Conservation (phyloP, 2,329 filamentous ascomycete genomes). For the Colletotrichum gloeosporioides region DNA sequence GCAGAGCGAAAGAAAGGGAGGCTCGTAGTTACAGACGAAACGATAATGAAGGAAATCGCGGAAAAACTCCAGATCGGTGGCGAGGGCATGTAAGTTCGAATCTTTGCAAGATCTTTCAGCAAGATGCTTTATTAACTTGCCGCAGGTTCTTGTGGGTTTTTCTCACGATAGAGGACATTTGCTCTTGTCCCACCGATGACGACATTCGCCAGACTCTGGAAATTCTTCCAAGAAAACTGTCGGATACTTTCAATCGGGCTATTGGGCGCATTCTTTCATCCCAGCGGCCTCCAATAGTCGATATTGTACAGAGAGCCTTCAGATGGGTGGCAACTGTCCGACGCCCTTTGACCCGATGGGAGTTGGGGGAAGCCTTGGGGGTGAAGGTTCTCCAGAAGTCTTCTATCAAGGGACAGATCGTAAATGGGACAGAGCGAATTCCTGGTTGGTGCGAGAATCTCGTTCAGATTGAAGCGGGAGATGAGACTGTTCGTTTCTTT, state of each 20-base stretch:
- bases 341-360: rapidly evolving
- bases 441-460: rapidly evolving
- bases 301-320: rapidly evolving
- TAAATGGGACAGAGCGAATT: rapidly evolving
- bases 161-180: rapidly evolving
- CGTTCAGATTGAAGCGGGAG: rapidly evolving
- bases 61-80: not conserved
- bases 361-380: rapidly evolving
- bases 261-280: rapidly evolving
- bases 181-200: rapidly evolving
- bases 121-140: rapidly evolving
- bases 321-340: rapidly evolving
- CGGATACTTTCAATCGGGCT: rapidly evolving
- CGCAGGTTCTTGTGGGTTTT: not conserved
- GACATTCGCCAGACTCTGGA: rapidly evolving
- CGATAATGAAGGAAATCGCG: rapidly evolving
- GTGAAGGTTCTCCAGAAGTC: not conserved
- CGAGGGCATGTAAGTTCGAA: conserved; percentile 36
- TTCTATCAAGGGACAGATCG: rapidly evolving
- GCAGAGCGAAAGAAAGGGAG: rapidly evolving
- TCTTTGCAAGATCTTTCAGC: rapidly evolving
- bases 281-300: rapidly evolving
- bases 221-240: rapidly evolving
- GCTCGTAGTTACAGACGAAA: rapidly evolving
- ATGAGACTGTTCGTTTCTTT: not conserved